These are phyloP conservation scores for Raddia guianensis DNA, from an alignment of 176 grass and related monocot species.

Conservation along the genomic window DNA sequence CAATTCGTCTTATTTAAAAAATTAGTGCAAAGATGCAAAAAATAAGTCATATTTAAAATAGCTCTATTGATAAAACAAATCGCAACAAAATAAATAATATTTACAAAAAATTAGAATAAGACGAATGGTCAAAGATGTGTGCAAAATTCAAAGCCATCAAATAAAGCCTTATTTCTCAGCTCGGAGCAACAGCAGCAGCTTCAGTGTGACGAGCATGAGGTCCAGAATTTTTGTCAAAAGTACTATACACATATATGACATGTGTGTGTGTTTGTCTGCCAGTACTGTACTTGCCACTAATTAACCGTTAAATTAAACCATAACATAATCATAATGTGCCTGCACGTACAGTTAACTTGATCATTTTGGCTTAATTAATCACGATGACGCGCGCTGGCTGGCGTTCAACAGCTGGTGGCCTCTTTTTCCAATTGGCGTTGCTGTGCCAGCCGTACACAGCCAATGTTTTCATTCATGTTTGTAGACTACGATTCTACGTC, in stretches of 20 bases:
- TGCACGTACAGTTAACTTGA: not conserved
- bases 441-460: conserved; percentile 10
- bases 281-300: not conserved
- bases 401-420: not conserved
- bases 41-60: no score
- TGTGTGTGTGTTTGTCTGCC: not conserved
- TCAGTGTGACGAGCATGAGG: not conserved
- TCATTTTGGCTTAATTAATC: not conserved
- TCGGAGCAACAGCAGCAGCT: not conserved
- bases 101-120: no score
- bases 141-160: no score
- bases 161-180: not conserved
- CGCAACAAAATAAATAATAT: no score
- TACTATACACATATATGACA: not conserved
- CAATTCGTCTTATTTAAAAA: no score
- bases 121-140: no score
- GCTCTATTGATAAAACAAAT: no score
- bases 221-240: not conserved
- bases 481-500: not conserved
- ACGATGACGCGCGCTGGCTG: not conserved
- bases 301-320: not conserved
- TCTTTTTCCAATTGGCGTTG: not conserved
- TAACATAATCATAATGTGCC: not conserved
- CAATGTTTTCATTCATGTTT: conserved; percentile 16
- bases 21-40: no score